phyloP scores from a whole-genome alignment of 352 stramenopile genomes.

The Phytophthora uliginosa region DNA sequence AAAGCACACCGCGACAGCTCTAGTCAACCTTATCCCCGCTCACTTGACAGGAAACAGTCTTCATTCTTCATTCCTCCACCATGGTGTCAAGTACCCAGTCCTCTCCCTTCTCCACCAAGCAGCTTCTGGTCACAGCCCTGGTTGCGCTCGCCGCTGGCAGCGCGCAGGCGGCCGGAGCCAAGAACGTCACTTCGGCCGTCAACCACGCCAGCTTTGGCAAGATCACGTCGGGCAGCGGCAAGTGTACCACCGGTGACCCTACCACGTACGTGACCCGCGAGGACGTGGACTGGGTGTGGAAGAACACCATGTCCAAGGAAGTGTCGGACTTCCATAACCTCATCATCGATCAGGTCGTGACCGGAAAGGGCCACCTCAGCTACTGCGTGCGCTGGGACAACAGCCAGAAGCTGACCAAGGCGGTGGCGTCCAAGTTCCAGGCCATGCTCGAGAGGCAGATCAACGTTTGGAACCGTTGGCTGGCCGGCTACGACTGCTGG shows the following conservation, averaged over 20 bases:
- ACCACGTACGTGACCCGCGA: constrained; percentile 4
- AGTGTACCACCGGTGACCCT: constrained; percentile 15
- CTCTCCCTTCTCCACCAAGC: neutral
- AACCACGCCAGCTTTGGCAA: constrained; percentile 13
- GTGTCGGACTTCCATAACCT: constrained; percentile 23
- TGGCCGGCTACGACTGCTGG: constrained; percentile 44
- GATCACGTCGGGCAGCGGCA: constrained; percentile 1
- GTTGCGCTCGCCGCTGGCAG: neutral
- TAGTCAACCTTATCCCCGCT: neutral
- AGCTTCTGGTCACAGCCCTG: neutral
- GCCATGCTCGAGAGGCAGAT: constrained; percentile 41
- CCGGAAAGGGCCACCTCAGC: constrained; percentile 32
- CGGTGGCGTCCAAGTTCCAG: constrained; percentile 44
- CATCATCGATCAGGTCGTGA: constrained; percentile 49
- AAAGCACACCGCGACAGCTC: neutral
- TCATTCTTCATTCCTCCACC: neutral
- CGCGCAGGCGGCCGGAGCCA: neutral
- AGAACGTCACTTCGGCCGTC: neutral
- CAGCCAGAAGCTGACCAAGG: constrained; percentile 38
- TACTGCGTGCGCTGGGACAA: constrained; percentile 58
- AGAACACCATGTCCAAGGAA: constrained; percentile 27
- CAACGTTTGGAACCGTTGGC: constrained; percentile 34
- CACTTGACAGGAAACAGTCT: neutral
- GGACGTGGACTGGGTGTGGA: constrained; percentile 22
- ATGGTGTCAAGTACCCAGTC: neutral